Evolutionary conservation across 1,284 basidiomycete species (phyloP), one percentile per base, ranked within the genome.

Genomic region (Melampsora americana): DNA sequence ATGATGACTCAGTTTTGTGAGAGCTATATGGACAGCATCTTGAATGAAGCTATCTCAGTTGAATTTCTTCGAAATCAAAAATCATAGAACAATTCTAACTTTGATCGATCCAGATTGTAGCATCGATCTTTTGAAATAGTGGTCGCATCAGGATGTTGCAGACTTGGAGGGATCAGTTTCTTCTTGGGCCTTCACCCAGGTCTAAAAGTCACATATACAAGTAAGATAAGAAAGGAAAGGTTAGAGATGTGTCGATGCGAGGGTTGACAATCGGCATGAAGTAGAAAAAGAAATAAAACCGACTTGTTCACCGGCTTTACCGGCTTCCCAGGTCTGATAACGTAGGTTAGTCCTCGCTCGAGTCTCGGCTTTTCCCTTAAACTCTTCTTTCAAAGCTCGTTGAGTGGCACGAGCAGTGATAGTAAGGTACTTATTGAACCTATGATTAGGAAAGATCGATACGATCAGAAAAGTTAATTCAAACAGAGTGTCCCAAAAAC

Each of bases 111-210:
- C 35, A 35, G 35, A 35, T 35, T 35, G 35, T 35, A 35, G 35
- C 35, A 35, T 35, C 35, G 35, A 35, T 35, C 35, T 35, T 35
- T 35, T 35, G 35, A 12, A 53, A 18, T 53, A 20, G 50, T 53
- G 50, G 23, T 53, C 50, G 12, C 18, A 53, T 23, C 50, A 35
- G 35, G 50, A 53, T 53, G 50, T 53, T 23, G 50, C 50, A 53
- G 50, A 23, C 23, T 53, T 53, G 50, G 50, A 53, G 23, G 56
- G 26, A 39, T 69, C 68, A 28, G 26, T 53, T 32, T 71, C 69
- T 71, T 71, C 69, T 50, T 71, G 69, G 18, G 69, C 32, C 46
- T 71, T 71, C 16, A 71, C 69, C 69, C 69, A 71, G 60, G 69
- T 71, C 69, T 71, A 64, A 4, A 48, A 50, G 3, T 35, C 35